A percentile compares a stretch with the other conserved stretches of the same genome.
Conservation (phyloP, 139 green algal genomes). For the Mesostigma viride region DNA sequence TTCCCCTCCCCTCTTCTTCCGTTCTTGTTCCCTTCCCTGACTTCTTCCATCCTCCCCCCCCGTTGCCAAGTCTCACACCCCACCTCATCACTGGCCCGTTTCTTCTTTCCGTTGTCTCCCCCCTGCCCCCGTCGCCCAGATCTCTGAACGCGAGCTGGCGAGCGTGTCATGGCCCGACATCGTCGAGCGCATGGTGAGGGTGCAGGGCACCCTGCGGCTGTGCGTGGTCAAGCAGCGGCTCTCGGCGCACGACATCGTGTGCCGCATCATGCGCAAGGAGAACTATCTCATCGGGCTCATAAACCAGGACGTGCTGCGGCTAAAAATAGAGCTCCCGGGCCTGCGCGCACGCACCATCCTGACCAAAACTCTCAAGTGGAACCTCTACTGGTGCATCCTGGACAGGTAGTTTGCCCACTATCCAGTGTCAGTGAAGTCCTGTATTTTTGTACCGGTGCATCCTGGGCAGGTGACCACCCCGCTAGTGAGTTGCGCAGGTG, state of each 20-base stretch:
- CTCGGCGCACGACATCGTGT: conserved; percentile 76
- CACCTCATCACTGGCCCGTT: background rate
- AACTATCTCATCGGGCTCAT: conserved; percentile 88
- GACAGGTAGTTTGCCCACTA: conserved; percentile 34
- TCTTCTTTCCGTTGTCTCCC: conserved; percentile 10
- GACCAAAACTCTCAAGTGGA: conserved; percentile 91
- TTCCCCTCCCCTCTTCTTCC: background rate
- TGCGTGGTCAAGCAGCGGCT: conserved; percentile 67
- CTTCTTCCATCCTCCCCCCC: background rate
- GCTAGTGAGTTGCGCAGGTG: too few relatives aligned
- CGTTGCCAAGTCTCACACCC: background rate
- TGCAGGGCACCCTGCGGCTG: conserved; percentile 62
- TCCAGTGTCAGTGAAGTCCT: too few relatives aligned
- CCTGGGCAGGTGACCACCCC: too few relatives aligned
- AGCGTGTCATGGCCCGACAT: conserved; percentile 78
- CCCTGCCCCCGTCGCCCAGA: too few relatives aligned
- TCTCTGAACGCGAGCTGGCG: conserved; percentile 39
- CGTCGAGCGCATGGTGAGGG: conserved; percentile 60
- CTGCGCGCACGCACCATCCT: conserved; percentile 49
- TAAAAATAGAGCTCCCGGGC: conserved; percentile 46
- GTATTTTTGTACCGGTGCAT: too few relatives aligned
- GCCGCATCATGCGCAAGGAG: conserved; percentile 85
- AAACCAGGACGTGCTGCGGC: conserved; percentile 58
- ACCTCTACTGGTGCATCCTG: conserved; percentile 62
- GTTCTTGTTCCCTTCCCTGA: background rate